Evolutionary conservation across 352 stramenopile species (phyloP), one percentile per base, ranked within the genome.

Genomic region (Phytophthora ramorum): DNA sequence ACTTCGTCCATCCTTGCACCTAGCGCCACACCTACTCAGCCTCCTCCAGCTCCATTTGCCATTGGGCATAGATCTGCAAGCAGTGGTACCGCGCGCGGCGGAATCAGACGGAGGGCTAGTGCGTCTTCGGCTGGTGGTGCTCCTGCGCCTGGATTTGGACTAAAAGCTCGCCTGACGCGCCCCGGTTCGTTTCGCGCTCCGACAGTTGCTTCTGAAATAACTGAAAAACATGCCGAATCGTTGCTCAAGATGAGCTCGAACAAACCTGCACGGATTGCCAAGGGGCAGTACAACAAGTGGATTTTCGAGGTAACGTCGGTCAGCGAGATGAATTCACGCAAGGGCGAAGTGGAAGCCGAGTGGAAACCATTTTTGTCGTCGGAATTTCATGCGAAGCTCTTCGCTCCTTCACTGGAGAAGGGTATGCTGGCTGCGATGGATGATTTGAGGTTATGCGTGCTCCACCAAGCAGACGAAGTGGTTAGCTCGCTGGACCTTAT

Each of bases 281-380:
- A 89, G 53, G 83, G 78, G 3, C 85, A 91, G 41, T 85, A 75
- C 64, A 95, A 92, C 69, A 91, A 89, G 63, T 96, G 89, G 89
- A 76, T 95, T 49, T 94, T 96, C 47, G 87, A 96, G 26, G 53
- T 81, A 7, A 90, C 83, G 14, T 91, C 85, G 0, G 54, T 76
- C 8, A 85, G 66, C 54, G 87, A 96, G 46, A 90, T 94, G 67
- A 82, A 68, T 38, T 56, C 54, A 5, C 81, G 89, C 19, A 93
- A 94, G 71, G 64, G 59, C 34, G 87, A 96, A 60, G 71, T 96
- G 3, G 82, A 96, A 41, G 66, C 63, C 1, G 89, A 96, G 54
- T 96, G 89, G 89, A 79, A 85, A 9, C 77, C 83, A 1, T 95
- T 81, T 54, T 53, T 95, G 22, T 83, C 80, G 3, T 56, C 76